Percentiles rank a stretch among this genome's conserved stretches.
phyloP scores from a whole-genome alignment of 768 basidiomycete genomes.

The Amanita rimosa region DNA sequence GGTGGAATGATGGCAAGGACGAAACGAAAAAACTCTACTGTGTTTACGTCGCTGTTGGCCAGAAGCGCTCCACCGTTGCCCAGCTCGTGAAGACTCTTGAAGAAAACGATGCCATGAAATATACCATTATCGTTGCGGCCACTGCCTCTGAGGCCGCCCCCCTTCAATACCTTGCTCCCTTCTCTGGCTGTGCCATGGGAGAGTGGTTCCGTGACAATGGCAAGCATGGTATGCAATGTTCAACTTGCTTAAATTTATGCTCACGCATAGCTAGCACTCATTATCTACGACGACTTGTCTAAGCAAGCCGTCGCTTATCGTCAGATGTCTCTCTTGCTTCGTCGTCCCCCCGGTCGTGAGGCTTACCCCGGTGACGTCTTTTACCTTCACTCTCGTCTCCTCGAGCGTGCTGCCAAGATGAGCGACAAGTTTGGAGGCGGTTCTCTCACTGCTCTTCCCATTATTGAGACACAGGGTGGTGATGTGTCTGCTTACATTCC shows the following conservation, averaged over 20 bases:
- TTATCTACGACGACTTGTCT: constrained; percentile 99
- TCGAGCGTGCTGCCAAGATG: constrained; percentile 99
- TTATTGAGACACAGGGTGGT: constrained; percentile 99
- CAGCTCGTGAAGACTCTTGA: constrained; percentile 99
- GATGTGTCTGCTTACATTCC: constrained; percentile 99
- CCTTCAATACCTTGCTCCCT: constrained; percentile 98
- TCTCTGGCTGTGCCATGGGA: constrained; percentile 99
- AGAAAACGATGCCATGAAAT: constrained; percentile 99
- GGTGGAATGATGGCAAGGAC: constrained; percentile 98
- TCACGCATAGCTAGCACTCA: constrained; percentile 50
- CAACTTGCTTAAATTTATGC: constrained; percentile 1
- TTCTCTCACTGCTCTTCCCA: constrained; percentile 96
- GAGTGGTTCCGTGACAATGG: constrained; percentile 99
- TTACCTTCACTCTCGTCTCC: constrained; percentile 99
- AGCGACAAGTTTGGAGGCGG: constrained; percentile 98
- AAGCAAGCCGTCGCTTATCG: constrained; percentile 99
- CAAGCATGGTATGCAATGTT: constrained; percentile 72
- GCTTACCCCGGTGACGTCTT: constrained; percentile 99
- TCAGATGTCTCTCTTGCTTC: constrained; percentile 99
- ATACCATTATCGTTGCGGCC: constrained; percentile 98
- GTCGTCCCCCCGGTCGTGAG: constrained; percentile 99
- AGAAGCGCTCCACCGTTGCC: constrained; percentile 99
- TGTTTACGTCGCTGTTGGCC: constrained; percentile 98
- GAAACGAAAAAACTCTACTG: constrained; percentile 99
- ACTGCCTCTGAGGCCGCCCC: constrained; percentile 99